Evolutionary conservation across 305 asterid species (phyloP), one percentile per base, ranked within the genome.

Genomic region (Nicotiana rustica): DNA sequence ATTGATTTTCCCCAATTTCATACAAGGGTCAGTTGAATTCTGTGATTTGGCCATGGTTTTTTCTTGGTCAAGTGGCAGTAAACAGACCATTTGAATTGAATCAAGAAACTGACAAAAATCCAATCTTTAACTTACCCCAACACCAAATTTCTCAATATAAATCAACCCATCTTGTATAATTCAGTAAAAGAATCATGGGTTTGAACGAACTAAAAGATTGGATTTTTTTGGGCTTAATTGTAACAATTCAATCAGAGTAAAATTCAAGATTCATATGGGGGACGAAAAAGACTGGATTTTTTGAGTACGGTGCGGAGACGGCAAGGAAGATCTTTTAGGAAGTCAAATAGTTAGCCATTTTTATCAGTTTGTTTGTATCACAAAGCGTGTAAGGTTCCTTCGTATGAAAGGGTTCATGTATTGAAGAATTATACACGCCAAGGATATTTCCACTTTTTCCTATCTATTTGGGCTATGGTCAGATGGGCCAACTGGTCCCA

Each of bases 61-160:
- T 33, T 86, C 91, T 83, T 88, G 95, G 89, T 94, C 95, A 88
- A 89, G 92, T 77, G 92, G 61, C 38, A 59, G 57, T 81, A 93
- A 75, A 92, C 87, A 86, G 93, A 94, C 91, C 99, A 94, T 96
- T 88, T 91, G 97, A 91, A 82, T 90, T 78, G 64, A 81, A 88
- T n/a, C 87, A 61, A 75, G 55, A 59, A 69, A 90, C 82, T 75
- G 85, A 81, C 86, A 86, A 3, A 80, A 86, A 86, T 68, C 83
- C 29, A 88, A 78, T 73, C 79, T 67, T 60, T 65, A 81, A 87
- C 82, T 88, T 82, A 67, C 87, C 86, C 86, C 86, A 82, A 82
- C 38, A 67, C 31, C 49, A 67, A 21, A 73, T 15, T 49, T 62
- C 35, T 31, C 73, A 70, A 69, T 71, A 55, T 77, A 75, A 84